Base-by-base conservation (phyloP, 164 flowering plant genomes). In the Taxillus chinensis region DNA sequence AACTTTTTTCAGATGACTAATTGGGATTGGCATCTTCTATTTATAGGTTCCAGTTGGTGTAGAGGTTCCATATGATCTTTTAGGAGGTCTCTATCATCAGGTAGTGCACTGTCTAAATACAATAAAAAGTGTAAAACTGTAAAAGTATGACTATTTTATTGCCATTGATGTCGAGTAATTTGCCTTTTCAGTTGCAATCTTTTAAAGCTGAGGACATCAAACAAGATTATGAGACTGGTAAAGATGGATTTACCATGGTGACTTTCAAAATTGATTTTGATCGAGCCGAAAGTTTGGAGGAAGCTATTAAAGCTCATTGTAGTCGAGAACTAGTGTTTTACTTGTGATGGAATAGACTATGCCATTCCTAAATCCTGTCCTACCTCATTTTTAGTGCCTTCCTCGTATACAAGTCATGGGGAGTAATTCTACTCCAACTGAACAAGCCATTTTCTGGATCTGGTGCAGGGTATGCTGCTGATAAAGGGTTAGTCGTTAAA, bases 161-260 rank as follows among this genome's bases (percentile, higher is more conserved):
- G 27, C 27, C 27, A 27, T 27, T 27, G 27, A 27, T 27, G 27
- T 27, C 27, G 27, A 27, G 27, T 27, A 27, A 27, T 27, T 27
- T 27, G 27, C 27, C 27, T 27, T 59, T 68, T 52, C 97, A 91
- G 99, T 76, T 90, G 27, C 96, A 90, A 65, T 75, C 79, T 53
- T 84, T 86, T 78, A 75, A 82, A 70, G 96, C 72, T 39, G 93
- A 84, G 69, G 89, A 86, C 67, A 83, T 90, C 67, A 78, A 79
- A 68, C 91, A 90, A 68, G 96, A 89, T 60, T 93, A 89, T 78
- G 97, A 90, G 11, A 87, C 89, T 51, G 92, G 92, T 57, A 86
- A 86, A 79, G 96, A 89, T 54, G 87, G 80, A 37, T 77, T 75
- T 54, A 75, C 87, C 49, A 78, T 84, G 84, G 81, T 93, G 27